Conservation (phyloP, 768 basidiomycete species). For the Mycena filopes region DNA sequence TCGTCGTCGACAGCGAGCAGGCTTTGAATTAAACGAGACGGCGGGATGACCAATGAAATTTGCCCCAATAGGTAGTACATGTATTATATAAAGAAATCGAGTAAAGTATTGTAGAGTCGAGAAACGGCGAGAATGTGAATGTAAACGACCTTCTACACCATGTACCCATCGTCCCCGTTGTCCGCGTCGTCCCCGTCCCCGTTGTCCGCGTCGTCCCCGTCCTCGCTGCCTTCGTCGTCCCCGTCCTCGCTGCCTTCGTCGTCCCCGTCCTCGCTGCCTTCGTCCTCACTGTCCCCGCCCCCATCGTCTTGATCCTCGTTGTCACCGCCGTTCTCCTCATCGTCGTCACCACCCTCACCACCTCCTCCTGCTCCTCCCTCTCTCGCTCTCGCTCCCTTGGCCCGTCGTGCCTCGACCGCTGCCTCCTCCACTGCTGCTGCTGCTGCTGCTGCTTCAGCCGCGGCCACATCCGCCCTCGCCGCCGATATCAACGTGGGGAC, state of each 20-base stretch:
- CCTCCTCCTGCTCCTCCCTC: too few relatives aligned
- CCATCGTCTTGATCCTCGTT: neutral
- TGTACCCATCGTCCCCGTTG: neutral
- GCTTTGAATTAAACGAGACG: neutral
- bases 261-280: neutral
- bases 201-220: neutral
- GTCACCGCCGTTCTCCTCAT: neutral
- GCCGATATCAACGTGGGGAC: neutral
- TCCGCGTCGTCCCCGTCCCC: too few relatives aligned
- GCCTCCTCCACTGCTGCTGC: neutral
- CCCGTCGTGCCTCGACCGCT: neutral
- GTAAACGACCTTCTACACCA: too few relatives aligned
- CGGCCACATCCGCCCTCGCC: neutral
- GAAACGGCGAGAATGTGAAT: too few relatives aligned
- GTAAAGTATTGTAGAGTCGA: neutral
- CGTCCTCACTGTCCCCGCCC: neutral
- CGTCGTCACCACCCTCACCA: too few relatives aligned
- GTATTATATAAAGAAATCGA: neutral
- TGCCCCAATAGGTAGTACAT: neutral
- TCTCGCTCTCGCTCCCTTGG: too few relatives aligned
- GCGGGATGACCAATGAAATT: neutral
- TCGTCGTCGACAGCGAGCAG: neutral
- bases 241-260: neutral
- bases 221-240: neutral
- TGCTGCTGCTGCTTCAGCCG: neutral